Evolutionary conservation across 78 protist genomes (phyloP), one percentile per base, ranked within the genome.

Genomic region (Chrysochromulina tobinii): DNA sequence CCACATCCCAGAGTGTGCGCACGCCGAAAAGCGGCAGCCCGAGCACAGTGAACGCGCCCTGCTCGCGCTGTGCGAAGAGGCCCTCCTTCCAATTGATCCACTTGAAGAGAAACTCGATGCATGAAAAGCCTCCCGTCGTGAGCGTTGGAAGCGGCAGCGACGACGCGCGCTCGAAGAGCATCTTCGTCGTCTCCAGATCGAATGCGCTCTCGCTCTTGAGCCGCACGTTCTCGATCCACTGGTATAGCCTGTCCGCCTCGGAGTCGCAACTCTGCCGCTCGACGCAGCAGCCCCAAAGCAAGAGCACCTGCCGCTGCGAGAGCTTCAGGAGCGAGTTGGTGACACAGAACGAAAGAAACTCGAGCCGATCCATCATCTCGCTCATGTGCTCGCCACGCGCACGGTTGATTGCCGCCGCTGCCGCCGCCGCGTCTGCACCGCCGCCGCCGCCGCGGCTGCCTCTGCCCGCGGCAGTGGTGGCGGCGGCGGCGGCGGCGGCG

Each of bases 21-120:
- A 9, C 0, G n/a, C 88, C 88, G 51, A 17, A 1, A 50, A 54
- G 87, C 87, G 61, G 64, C 64, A 23, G 17, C 18, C 1, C 55
- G 23, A 83, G 55, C 69, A 58, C 88, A 25, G 68, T 0, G 69
- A 54, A 1, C 18, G 14, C 1, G 25, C 20, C 1, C 4, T 9
- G 58, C 14, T 75, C 83, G 12, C 14, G 83, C 83, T 75, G 83
- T n/a, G 57, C 3, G 83, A 75, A 75, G 83, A 54, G 83, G 20
- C 25, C 58, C n/a, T 75, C 83, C 20, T 18, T 11, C 83, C 83
- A 75, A n/a, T 75, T 75, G 83, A 75, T 38, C 83, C 83, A 75
- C 25, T 57, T 61, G 38, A 79, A 55, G 20, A 54, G 14, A 14
- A 54, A 55, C 87, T 79, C 87, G 50, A 79, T 7, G 87, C 21